Evolutionary conservation across 1,139 yeast genomes (phyloP), one percentile per base, ranked within the genome.

Genomic region (Geotrichum fermentans): DNA sequence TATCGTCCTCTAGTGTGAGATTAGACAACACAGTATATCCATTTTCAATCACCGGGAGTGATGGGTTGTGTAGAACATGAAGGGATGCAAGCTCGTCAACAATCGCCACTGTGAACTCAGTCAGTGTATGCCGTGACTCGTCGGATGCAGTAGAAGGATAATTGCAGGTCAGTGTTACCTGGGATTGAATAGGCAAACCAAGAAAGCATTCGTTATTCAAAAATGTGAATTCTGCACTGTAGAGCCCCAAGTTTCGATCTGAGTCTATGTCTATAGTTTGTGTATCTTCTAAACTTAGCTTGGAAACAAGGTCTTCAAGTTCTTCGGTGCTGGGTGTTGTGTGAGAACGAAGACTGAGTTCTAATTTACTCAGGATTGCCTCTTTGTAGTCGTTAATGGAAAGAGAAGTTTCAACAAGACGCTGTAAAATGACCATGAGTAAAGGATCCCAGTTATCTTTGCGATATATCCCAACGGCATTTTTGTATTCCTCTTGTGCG

Each of bases 401-500:
- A 14, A 53, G 50, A 1, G 58, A 46, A 39, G 60, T 54, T 18
- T 55, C 54, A 4, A 55, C 14, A 2, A 59, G 52, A 18, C 56
- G 47, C 26, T 53, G 43, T 32, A 63, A 44, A 11, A 59, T 49
- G 4, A 51, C 45, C 0, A 43, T 49, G 24, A 61, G 51, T 3
- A 64, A 36, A 1, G 50, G 33, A 6, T 35, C 29, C 66, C 67
- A 65, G 10, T 52, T 52, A 32, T 65, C 69, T 16, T 47, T 42
- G 28, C 64, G 49, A 41, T 63, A 64, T 2, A 52, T 50, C 4
- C 47, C 51, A 10, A 56, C 59, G 0, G 67, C 62, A 7, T 52
- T 44, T 39, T 58, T 56, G 50, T 55, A 62, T 40, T 60, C 51
- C 26, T 54, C 52, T 18, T 58, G 50, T 1, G 85, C 78, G 53